Evolutionary conservation across 2,329 filamentous ascomycete species (phyloP), one percentile per base, ranked within the genome.

Genomic region (Verticillium longisporum): DNA sequence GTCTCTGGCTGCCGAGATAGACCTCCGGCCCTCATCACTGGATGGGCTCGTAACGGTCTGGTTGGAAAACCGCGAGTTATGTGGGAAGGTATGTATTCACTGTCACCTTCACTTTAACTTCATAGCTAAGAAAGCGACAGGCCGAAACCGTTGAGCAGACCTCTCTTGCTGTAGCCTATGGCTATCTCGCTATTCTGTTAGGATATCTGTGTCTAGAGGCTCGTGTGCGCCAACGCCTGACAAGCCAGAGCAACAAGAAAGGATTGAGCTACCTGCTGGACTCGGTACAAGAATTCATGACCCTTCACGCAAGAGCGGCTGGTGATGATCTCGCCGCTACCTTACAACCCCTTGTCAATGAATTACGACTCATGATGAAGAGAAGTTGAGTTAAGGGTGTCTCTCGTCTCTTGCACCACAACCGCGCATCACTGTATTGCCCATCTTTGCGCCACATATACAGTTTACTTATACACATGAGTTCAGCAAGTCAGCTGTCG

Each of bases 121-220:
- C 41, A 31, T 5, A 13, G 57, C 69, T 68, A 62, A 68, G 61
- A 60, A 56, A 54, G 38, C 11, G 61, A 53, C 65, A 91, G 83
- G 87, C 86, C 61, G 86, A 89, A 67, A 89, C 88, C 1, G 82
- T 88, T 61, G 85, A 91, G 69, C 91, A 93, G 70, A 88, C 88
- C 32, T 87, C 90, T 62, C 82, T 89, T 58, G 92, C 93, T 66
- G 92, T 98, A 33, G 88, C 90, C 1, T 87, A 94, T 71, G 93
- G 92, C 15, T 97, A 97, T 71, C 80, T 97, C 31, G 88, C 92
- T 0, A 88, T 97, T 14, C 79, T 97, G 6, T 80, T 98, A 2
- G 91, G 92, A 18, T 95, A 92, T 66, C 77, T 97, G 31, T 92
- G 87, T 66, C 78, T 95, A 33, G 74, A 78, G 57, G 68, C 73